phyloP scores from a whole-genome alignment of 2,329 filamentous ascomycete species.

The Fonsecaea monophora region DNA sequence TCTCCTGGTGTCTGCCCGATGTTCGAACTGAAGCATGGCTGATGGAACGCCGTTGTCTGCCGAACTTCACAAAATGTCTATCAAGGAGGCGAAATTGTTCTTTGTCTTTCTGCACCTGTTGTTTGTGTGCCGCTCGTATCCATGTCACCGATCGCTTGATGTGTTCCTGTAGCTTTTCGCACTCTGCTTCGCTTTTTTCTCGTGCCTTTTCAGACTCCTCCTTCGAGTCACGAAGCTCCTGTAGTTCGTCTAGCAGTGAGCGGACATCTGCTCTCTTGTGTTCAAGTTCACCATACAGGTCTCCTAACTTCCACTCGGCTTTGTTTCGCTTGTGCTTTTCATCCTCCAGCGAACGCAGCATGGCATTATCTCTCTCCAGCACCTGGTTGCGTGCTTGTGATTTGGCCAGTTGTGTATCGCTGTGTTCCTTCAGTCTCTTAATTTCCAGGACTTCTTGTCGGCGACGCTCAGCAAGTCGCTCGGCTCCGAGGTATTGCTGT shows the following conservation, averaged over 20 bases:
- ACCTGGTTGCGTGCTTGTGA: background rate
- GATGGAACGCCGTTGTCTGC: background rate
- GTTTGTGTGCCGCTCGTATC: constrained; percentile 14
- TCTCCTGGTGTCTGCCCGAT: constrained; percentile 4
- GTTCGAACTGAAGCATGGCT: constrained; percentile 1
- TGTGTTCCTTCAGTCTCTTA: constrained; percentile 1
- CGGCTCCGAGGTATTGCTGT: background rate
- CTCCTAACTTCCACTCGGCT: constrained; percentile 7
- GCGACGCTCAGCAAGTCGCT: background rate
- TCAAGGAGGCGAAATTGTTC: constrained; percentile 22
- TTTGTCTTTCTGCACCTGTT: constrained; percentile 18
- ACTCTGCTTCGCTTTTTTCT: constrained; percentile 7
- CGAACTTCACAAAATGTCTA: background rate
- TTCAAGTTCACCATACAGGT: constrained; percentile 6
- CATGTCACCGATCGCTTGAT: constrained; percentile 6
- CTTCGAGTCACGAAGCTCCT: constrained; percentile 5
- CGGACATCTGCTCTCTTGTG: background rate
- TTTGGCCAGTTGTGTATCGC: constrained; percentile 1
- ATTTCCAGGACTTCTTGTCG: constrained; percentile 7
- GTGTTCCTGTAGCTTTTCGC: background rate
- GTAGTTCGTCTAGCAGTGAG: background rate
- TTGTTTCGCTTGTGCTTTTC: constrained; percentile 2
- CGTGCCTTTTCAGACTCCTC: background rate
- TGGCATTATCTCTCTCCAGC: constrained; percentile 3
- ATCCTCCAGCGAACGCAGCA: background rate